Conservation (phyloP, 768 basidiomycete genomes). For the Psilocybe subaeruginosa region DNA sequence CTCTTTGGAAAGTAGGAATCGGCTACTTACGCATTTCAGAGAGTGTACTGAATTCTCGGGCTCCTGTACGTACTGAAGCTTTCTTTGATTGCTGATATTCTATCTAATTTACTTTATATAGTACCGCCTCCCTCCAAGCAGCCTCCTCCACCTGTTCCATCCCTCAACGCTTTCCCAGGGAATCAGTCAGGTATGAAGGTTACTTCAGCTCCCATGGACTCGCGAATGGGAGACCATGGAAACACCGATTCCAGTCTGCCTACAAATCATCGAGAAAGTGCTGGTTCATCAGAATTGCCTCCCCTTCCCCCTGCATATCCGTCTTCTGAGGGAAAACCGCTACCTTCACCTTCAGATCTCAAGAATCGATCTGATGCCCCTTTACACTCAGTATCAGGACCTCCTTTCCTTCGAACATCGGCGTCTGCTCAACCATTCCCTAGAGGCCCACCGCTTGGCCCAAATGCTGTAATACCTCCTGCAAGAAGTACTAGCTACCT, state of each 20-base stretch:
- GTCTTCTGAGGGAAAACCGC: conserved; percentile 16
- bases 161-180: conserved; percentile 38
- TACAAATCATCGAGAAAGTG: conserved; percentile 5
- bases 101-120: conserved; percentile 24
- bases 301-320: conserved; percentile 23
- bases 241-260: conserved; percentile 17
- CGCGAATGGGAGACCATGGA: conserved; percentile 3
- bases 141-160: conserved; percentile 70
- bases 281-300: conserved; percentile 14
- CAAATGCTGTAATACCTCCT: conserved; percentile 40
- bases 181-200: conserved; percentile 13
- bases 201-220: conserved; percentile 11
- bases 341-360: conserved; percentile 16
- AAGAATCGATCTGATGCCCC: conserved; percentile 10
- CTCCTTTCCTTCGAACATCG: conserved; percentile 24
- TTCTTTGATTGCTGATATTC: not conserved
- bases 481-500: conserved; percentile 38
- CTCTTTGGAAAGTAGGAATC: conserved; percentile 60
- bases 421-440: conserved; percentile 36
- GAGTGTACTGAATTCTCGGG: conserved; percentile 87
- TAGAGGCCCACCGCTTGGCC: conserved; percentile 30
- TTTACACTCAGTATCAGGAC: conserved; percentile 10
- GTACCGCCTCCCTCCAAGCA: conserved; percentile 63
- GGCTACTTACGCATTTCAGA: conserved; percentile 67
- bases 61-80: conserved; percentile 54